Evolutionary conservation across 805 yeast species (phyloP), one percentile per base, ranked within the genome.

Genomic region (Nakazawaea laoshanensis): DNA sequence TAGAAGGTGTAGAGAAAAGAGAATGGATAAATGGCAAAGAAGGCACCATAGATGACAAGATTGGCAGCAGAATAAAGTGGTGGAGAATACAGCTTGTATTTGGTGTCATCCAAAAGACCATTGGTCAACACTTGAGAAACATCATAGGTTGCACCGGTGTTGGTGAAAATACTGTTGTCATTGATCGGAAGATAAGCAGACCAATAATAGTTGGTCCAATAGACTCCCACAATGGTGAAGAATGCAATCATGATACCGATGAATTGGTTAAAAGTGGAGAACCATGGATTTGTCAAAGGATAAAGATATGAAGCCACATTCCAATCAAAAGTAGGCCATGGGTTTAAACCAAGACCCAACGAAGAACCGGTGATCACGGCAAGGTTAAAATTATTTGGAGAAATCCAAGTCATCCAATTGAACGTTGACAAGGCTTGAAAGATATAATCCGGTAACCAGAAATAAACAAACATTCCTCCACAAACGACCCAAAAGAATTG

Each of bases 11-110:
- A 71, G 0, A 67, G 48, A 14, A 76, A 63, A 14, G 72, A 62
- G 42, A 75, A 66, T 4, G 83, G 78, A 43, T 73, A 72, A 30
- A 69, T 49, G 24, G 70, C 68, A 49, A 73, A 74, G 45, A 59
- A 65, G 0, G 75, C 67, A 13, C 82, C 81, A 45, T 74, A 76
- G 14, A 63, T 50, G 7, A 77, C 70, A 38, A 76, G 52, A 47
- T 71, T 71, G 2, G 76, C 82, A 5, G 85, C 83, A 19, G 73
- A 48, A 46, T 73, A 75, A 50, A 67, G 77, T 7, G 86, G 85
- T 7, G 82, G 78, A 1, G 83, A 79, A 40, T 74, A 68, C n/a
- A 50, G 39, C 35, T 59, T 56, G 47, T 75, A 76, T 42, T 65
- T 67, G 2, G 42, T 48, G 15, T 50, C 39, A 44, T 74, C 78